phyloP scores from a whole-genome alignment of 2,329 filamentous ascomycete species.

The Fusarium sp. region DNA sequence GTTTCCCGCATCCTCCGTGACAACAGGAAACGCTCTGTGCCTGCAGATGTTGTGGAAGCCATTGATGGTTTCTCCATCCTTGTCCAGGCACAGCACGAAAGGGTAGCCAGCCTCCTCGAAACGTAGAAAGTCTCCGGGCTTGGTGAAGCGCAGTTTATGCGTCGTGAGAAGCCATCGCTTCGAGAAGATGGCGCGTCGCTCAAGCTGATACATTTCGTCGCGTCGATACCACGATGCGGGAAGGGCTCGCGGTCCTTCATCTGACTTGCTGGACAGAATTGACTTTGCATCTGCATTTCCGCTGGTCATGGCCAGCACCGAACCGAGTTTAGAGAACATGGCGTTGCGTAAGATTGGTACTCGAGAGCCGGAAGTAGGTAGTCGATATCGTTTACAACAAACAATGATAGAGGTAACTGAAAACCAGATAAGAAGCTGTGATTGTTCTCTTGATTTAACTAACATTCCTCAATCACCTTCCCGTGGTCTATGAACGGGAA shows the following conservation, averaged over 20 bases:
- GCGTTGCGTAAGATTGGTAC: not conserved
- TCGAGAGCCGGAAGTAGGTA: too few relatives aligned
- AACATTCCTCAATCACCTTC: too few relatives aligned
- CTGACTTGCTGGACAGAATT: not conserved
- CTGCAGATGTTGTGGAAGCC: slow-evolving; percentile 74
- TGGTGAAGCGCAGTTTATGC: slow-evolving; percentile 10
- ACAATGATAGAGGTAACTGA: too few relatives aligned
- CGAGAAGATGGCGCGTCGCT: slow-evolving; percentile 18
- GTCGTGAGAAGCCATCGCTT: slow-evolving; percentile 16
- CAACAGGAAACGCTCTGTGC: slow-evolving; percentile 70
- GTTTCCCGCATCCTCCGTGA: slow-evolving; percentile 63
- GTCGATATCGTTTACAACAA: too few relatives aligned
- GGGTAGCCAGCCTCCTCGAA: slow-evolving; percentile 67
- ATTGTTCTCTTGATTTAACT: too few relatives aligned
- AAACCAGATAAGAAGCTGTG: too few relatives aligned
- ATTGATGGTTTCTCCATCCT: slow-evolving; percentile 62
- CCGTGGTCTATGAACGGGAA: too few relatives aligned
- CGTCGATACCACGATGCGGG: slow-evolving; percentile 17
- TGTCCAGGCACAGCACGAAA: slow-evolving; percentile 65
- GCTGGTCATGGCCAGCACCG: not conserved
- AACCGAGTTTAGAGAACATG: slow-evolving; percentile 13
- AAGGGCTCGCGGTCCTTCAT: not conserved
- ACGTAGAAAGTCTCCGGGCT: slow-evolving; percentile 52
- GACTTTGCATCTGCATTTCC: not conserved
- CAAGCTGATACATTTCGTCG: slow-evolving; percentile 14